Base-by-base conservation (phyloP, 2,329 filamentous ascomycete genomes). In the Stagonosporopsis cucurbitacearum region DNA sequence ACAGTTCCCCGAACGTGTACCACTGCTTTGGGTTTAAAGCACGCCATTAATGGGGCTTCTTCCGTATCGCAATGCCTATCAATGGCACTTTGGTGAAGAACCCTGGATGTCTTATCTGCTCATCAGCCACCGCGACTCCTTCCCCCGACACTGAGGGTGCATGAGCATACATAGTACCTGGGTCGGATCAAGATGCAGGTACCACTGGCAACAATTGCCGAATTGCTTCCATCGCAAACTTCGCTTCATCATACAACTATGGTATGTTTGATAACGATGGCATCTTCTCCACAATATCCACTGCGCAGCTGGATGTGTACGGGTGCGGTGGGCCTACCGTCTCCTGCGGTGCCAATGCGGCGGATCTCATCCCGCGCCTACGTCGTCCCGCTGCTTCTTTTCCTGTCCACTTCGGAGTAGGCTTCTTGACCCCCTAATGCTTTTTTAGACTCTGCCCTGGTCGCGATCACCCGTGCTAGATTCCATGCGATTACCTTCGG, bases 91-190 rank as follows among this genome's bases (percentile, higher is more conserved):
- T 15, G n/a, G 22, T n/a, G 30, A 42, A 26, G 22, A 26, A 44
- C 51, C 44, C 22, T 42, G 32, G 33, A 17, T 28, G 15, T 25
- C 39, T 54, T 48, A 42, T 48, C 44, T 54, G 19, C 47, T 19
- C 20, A 19, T 36, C 39, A 45, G 52, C 30, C 41, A 45, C 45
- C 30, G 42, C 12, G 26, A 35, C 41, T 32, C 26, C 23, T 19
- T 28, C 15, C 4, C 39, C n/a, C 25, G 15, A n/a, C 19, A 30
- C 25, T 28, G n/a, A 23, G 7, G n/a, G 23, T 42, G 30, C 7
- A 17, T 7, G 12, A 28, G 22, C 13, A 5, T 5, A 17, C n/a
- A n/a, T n/a, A n/a, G n/a, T n/a, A n/a, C n/a, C n/a, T n/a, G 39
- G 39, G 13, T 7, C 6, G 6, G 23, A n/a, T 28, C n/a, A 19